Base-by-base conservation (phyloP, 23 red algal genomes). In the Gracilaria gracilis region DNA sequence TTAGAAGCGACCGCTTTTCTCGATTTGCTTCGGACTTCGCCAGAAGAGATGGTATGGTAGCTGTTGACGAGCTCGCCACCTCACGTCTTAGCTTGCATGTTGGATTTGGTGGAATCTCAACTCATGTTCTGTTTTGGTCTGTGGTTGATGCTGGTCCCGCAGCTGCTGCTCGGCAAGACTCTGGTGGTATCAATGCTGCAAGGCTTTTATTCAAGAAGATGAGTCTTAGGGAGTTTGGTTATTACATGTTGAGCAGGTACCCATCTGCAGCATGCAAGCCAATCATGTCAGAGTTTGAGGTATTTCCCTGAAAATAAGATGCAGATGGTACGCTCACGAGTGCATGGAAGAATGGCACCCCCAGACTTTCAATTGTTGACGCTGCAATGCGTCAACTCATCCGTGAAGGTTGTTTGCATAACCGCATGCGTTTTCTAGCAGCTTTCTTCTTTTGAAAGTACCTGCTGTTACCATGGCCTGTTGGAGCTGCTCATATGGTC, bases 341-440 rank as follows among this genome's bases (percentile, higher is more conserved):
- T 6, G 78, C 80, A 73, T 95, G 92, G 92, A 54, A 80, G 62
- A 70, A 15, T 23, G 97, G 97, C 14, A 92, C 77, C 7, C 96
- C 97, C 5, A 94, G 97, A 24, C 96, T 94, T 88, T 94, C 97
- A 25, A 90, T 99, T 55, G 92, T 99, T 34, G 97, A 99, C 67
- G 97, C 97, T 24, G 97, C 97, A 17, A 99, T 99, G 91, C 90
- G 97, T 14, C 93, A 99, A 85, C 80, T 99, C 27, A 44, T 72
- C 2, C 51, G 61, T 13, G 95, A 93, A 44, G 97, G 97, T 20
- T 99, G 97, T 93, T 58, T 99, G 47, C 97, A 99, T 83, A 93
- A 95, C 74, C 79, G 79, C 0, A 91, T 99, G 59, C 90, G 97
- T 9, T 96, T 95, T 62, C 94, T 99, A 21, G 67, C 90, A 11